Evolutionary conservation across 1,139 yeast genomes (phyloP).

Genomic region (Blastobotrys aristatus): DNA sequence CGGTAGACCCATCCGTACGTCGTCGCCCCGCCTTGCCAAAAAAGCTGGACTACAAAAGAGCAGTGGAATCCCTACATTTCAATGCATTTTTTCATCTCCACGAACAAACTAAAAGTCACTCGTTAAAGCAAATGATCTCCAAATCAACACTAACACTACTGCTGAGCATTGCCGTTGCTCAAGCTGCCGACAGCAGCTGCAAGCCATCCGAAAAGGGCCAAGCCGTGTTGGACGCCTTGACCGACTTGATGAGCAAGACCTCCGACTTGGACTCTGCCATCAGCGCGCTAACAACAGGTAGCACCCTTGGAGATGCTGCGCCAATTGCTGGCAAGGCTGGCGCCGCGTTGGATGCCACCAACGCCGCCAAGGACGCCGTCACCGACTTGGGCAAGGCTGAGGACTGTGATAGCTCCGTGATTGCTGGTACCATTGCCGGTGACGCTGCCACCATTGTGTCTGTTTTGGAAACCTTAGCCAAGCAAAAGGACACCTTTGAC

Average conservation of each 20-base stretch:
- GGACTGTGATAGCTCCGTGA: constrained; percentile 7
- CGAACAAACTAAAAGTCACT: neutral
- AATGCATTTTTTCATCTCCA: neutral
- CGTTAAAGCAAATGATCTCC: constrained; percentile 7
- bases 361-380: constrained; percentile 7
- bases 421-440: neutral
- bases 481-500: constrained; percentile 3
- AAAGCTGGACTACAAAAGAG: neutral
- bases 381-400: constrained; percentile 2
- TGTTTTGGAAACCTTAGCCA: constrained; percentile 1
- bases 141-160: constrained; percentile 7
- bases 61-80: neutral
- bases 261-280: constrained; percentile 4
- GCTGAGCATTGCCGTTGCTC: constrained; percentile 8
- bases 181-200: constrained; percentile 7
- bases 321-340: constrained; percentile 8
- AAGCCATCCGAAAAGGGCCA: constrained; percentile 4
- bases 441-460: constrained; percentile 1
- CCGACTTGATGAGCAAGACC: neutral
- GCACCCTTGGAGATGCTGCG: constrained; percentile 9
- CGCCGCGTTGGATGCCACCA: constrained; percentile 6
- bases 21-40: too few relatives aligned
- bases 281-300: neutral
- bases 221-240: constrained; percentile 3
- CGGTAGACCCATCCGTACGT: too few relatives aligned